These are phyloP conservation scores for Colletotrichum somersetense DNA, from an alignment of 2,329 filamentous ascomycete genomes.

Conservation along the genomic window DNA sequence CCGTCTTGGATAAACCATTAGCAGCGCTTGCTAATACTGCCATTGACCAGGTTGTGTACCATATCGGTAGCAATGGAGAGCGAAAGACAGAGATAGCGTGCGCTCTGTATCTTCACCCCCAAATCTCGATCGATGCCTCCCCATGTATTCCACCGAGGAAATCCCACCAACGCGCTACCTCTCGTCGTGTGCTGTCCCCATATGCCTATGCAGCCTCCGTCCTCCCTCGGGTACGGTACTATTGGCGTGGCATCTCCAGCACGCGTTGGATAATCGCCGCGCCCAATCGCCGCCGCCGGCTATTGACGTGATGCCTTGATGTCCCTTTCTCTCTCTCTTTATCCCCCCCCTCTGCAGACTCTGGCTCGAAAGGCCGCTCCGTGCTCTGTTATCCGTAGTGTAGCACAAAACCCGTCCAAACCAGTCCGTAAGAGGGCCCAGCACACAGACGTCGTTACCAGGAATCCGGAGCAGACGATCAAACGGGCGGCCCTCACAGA, in stretches of 20 bases:
- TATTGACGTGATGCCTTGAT: background rate
- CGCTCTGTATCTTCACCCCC: constrained; percentile 12
- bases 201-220: background rate
- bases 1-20: background rate
- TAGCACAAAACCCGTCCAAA: too few relatives aligned
- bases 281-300: background rate
- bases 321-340: background rate
- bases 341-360: background rate
- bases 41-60: too few relatives aligned
- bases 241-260: background rate
- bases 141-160: constrained; percentile 14
- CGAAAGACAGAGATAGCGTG: background rate
- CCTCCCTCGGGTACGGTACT: background rate
- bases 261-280: background rate
- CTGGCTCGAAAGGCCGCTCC: background rate
- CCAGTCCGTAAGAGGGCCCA: background rate
- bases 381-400: too few relatives aligned
- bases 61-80: too few relatives aligned
- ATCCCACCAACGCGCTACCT: constrained; percentile 18
- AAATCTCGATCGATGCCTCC: constrained; percentile 20
- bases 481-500: background rate
- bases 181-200: background rate
- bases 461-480: background rate
- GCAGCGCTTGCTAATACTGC: background rate
- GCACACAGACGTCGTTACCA: background rate